A percentile compares a stretch with the other conserved stretches of the same genome.
These are phyloP conservation scores for Termitomyces sp. DNA, from an alignment of 768 basidiomycete genomes.

Conservation along the genomic window DNA sequence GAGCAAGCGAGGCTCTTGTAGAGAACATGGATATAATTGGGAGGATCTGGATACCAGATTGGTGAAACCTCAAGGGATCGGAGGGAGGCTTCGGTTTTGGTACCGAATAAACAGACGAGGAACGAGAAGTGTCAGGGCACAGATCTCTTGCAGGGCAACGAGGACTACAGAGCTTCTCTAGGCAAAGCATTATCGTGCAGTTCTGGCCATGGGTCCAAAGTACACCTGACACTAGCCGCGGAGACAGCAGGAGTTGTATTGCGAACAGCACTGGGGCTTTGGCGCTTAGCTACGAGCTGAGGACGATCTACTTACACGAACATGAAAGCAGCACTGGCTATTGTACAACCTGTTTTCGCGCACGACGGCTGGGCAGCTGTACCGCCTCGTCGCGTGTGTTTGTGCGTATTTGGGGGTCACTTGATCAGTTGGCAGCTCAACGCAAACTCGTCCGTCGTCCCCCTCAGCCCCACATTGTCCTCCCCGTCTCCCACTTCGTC, in stretches of 20 bases:
- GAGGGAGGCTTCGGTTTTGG: background rate
- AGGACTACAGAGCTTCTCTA: background rate
- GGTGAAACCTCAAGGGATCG: background rate
- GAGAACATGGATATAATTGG: slow-evolving; percentile 12
- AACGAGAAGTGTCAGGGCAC: background rate
- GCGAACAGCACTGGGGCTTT: too few species aligned
- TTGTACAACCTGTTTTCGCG: too few species aligned
- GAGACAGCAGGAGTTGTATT: background rate
- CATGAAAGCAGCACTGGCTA: too few species aligned
- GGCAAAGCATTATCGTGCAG: background rate
- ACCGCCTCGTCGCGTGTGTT: slow-evolving; percentile 22
- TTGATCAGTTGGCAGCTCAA: slow-evolving; percentile 28
- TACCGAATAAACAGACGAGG: background rate
- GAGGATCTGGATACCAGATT: background rate
- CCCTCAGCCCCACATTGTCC: slow-evolving; percentile 12
- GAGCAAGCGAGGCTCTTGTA: slow-evolving; percentile 3
- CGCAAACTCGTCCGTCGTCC: slow-evolving; percentile 19
- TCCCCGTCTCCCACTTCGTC: background rate
- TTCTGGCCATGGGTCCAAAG: background rate
- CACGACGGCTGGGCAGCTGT: background rate
- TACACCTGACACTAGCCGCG: background rate
- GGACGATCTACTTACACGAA: too few species aligned
- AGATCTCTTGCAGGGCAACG: slow-evolving; percentile 6
- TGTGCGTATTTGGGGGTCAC: slow-evolving; percentile 33
- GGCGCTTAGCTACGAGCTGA: too few species aligned